Conservation (phyloP, 2,329 filamentous ascomycete species). For the Claviceps sorghi region DNA sequence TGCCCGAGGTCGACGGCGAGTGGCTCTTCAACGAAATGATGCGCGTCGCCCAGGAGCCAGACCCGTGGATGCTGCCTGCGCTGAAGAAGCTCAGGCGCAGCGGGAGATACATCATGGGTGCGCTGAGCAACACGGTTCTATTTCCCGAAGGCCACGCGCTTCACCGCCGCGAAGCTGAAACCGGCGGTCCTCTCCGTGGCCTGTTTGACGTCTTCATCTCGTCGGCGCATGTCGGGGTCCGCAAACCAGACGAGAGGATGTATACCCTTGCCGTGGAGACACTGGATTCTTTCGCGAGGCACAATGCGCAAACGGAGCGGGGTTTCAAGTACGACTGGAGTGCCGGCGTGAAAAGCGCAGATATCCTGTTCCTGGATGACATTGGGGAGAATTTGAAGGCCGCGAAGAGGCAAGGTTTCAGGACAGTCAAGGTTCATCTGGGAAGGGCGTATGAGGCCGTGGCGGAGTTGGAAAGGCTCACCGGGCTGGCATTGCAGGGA, state of each 20-base stretch:
- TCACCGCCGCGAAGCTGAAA: constrained; percentile 29
- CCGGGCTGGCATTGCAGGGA: constrained; percentile 50
- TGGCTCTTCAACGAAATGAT: constrained; percentile 89
- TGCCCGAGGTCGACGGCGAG: constrained; percentile 63
- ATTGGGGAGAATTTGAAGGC: constrained; percentile 87
- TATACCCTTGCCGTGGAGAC: constrained; percentile 59
- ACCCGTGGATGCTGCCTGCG: constrained; percentile 82
- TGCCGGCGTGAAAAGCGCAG: constrained; percentile 39
- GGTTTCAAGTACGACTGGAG: constrained; percentile 29
- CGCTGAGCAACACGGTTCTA: constrained; percentile 78
- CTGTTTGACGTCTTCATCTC: constrained; percentile 81
- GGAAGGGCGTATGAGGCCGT: constrained; percentile 71
- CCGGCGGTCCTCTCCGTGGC: constrained; percentile 42
- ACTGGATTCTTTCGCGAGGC: constrained; percentile 47
- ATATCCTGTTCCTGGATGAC: constrained; percentile 82
- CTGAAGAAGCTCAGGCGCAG: constrained; percentile 51
- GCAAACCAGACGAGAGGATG: constrained; percentile 75
- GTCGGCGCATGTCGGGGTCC: constrained; percentile 70
- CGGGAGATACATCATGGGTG: constrained; percentile 58
- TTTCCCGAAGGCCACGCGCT: constrained; percentile 65
- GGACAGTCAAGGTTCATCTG: constrained; percentile 71
- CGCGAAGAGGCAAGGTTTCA: constrained; percentile 58
- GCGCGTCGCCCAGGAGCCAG: constrained; percentile 50
- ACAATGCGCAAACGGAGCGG: constrained; percentile 28
- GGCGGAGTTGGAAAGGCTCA: constrained; percentile 60